These are phyloP conservation scores for Cocos nucifera DNA, from an alignment of 176 grass and related monocot genomes.

Conservation along the genomic window DNA sequence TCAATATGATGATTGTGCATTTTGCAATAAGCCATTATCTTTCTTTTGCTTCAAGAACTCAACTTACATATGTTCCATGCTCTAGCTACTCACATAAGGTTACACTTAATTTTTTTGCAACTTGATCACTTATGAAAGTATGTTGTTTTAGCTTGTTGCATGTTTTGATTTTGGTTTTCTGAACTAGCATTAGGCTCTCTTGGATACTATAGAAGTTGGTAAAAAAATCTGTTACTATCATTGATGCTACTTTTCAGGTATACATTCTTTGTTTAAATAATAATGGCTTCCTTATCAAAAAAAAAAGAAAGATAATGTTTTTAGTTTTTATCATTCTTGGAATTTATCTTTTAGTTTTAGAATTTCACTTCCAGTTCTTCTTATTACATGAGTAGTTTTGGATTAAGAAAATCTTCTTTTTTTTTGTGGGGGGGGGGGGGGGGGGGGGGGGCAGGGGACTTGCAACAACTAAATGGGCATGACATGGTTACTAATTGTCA, in stretches of 20 bases:
- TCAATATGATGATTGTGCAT: neutral
- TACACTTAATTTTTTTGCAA: neutral
- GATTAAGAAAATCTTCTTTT: too few relatives aligned
- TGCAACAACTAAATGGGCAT: too few relatives aligned
- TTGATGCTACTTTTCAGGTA: conserved; percentile 96
- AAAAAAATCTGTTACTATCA: conserved; percentile 82
- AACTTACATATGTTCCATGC: conserved; percentile 83
- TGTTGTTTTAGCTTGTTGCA: neutral
- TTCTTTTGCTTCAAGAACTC: conserved; percentile 39
- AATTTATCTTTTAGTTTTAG: too few relatives aligned
- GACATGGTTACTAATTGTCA: too few relatives aligned
- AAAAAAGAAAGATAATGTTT: neutral
- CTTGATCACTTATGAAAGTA: conserved; percentile 1
- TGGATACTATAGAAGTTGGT: conserved; percentile 85
- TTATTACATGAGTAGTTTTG: too few relatives aligned
- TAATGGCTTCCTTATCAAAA: too few relatives aligned
- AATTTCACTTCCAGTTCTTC: too few relatives aligned
- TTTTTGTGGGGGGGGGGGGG: too few relatives aligned
- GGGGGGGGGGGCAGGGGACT: too few relatives aligned
- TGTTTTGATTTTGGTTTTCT: conserved; percentile 28
- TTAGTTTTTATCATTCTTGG: neutral
- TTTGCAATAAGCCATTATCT: neutral
- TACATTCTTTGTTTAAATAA: neutral
- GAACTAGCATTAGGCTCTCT: conserved; percentile 48
- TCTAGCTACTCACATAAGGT: conserved; percentile 71